phyloP scores from a whole-genome alignment of 169 alveolate species.

The Cryptosporidium felis region DNA sequence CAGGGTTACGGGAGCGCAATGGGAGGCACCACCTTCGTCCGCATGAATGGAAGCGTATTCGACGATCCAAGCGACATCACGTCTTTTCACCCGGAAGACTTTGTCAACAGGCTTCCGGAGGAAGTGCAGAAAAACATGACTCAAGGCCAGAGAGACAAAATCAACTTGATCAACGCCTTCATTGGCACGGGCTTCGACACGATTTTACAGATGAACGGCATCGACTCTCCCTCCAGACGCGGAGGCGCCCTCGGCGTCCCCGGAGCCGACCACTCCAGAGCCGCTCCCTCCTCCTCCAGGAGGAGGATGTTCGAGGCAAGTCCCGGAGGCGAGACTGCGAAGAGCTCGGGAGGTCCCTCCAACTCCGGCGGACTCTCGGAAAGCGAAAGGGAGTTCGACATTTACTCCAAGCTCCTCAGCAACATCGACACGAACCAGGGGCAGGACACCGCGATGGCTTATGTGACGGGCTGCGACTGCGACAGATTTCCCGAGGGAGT shows the following conservation, averaged over 20 bases:
- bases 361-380: too few relatives aligned
- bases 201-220: constrained; percentile 38
- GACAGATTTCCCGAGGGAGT: constrained; percentile 52
- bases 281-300: too few relatives aligned
- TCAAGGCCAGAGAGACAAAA: constrained; percentile 45
- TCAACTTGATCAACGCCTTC: constrained; percentile 57
- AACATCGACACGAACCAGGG: constrained; percentile 68
- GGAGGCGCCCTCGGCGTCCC: too few relatives aligned
- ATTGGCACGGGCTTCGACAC: constrained; percentile 69
- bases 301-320: constrained; percentile 26
- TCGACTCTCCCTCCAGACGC: neutral
- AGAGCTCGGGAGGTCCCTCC: neutral
- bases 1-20: neutral
- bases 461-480: constrained; percentile 70
- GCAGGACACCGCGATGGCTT: constrained; percentile 71
- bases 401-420: constrained; percentile 1
- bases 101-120: constrained; percentile 37
- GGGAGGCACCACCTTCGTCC: constrained; percentile 25
- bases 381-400: neutral
- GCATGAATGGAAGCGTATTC: constrained; percentile 62
- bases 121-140: constrained; percentile 57
- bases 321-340: neutral
- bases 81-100: constrained; percentile 47
- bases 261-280: too few relatives aligned
- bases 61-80: constrained; percentile 62